Base-by-base conservation (phyloP, 495 filamentous ascomycete genomes). In the Penicillium manginii region DNA sequence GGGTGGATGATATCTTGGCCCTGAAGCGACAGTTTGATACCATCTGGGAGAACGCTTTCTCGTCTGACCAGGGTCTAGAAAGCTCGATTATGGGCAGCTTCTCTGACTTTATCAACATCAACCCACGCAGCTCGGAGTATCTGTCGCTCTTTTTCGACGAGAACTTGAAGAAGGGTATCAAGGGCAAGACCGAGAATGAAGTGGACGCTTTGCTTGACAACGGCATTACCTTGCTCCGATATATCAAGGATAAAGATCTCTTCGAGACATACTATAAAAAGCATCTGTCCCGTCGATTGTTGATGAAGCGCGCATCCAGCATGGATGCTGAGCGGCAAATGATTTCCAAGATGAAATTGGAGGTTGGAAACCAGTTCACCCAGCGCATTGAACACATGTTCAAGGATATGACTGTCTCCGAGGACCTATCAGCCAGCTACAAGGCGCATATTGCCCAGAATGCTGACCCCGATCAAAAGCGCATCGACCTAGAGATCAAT, bases 181-280 rank as follows among this genome's bases (percentile, higher is more conserved):
- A 91, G 72, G 91, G 89, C 53, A 96, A 96, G 81, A 93, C 91
- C 0, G 94, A 98, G 54, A 82, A 72, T 12, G 94, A 98, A 64
- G 84, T 97, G n/a, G 94, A 99, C 65, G 64, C 69, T 10, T 83
- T 96, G 6, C 79, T 99, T 6, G 92, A 97, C 50, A 96, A 96
- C 66, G 92, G 93, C 12, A 93, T 96, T 57, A 87, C 84, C 0
- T 80, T 98, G 4, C 75, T 99, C 31, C 85, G 91, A 29, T 96
- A 96, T 52, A 80, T 99, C 40, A 81, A 84, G 31, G 93, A 97
- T 61, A 93, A 96, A 73, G 96, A 98, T 71, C 85, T 96, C 63
- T 99, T 98, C 57, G 96, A 99, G 72, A 82, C 90, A 2, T 98
- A 99, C 74, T 98, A 98, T 77, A 97, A 98, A 78, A 98, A 96